Evolutionary conservation across 2,329 filamentous ascomycete genomes (phyloP).

Genomic region (Hirsutella thompsonii): DNA sequence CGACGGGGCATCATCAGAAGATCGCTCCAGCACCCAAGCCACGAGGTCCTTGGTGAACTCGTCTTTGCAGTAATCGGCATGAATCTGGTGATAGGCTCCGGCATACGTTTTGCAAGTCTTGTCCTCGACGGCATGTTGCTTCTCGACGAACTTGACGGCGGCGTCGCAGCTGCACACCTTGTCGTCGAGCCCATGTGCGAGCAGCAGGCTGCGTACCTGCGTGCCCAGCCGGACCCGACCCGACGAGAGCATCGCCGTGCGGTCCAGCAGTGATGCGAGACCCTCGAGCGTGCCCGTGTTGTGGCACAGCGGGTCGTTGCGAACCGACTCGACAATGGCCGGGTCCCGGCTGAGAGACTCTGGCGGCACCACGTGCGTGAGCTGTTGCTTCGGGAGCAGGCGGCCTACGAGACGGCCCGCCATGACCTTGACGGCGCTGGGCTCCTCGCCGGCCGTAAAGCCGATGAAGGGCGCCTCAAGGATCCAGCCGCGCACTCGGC

Average conservation of each 20-base stretch:
- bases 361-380: slow-evolving; percentile 51
- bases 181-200: slow-evolving; percentile 69
- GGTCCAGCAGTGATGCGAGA: slow-evolving; percentile 63
- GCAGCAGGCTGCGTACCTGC: slow-evolving; percentile 50
- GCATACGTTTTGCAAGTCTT: slow-evolving; percentile 62
- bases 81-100: slow-evolving; percentile 66
- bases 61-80: slow-evolving; percentile 43
- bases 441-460: slow-evolving; percentile 52
- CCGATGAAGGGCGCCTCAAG: slow-evolving; percentile 69
- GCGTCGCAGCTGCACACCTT: slow-evolving; percentile 52
- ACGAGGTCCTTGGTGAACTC: slow-evolving; percentile 46
- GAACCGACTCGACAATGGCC: slow-evolving; percentile 45
- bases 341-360: slow-evolving; percentile 56
- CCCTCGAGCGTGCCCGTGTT: slow-evolving; percentile 79
- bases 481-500: slow-evolving; percentile 58
- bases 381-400: slow-evolving; percentile 54
- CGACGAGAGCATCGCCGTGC: slow-evolving; percentile 46
- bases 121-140: slow-evolving; percentile 45
- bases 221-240: slow-evolving; percentile 40
- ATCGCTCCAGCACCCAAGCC: slow-evolving; percentile 49
- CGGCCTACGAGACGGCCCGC: slow-evolving; percentile 55
- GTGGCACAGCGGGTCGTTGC: slow-evolving; percentile 60
- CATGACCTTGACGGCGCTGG: slow-evolving; percentile 48
- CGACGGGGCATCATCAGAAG: slow-evolving; percentile 3
- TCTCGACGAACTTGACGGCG: slow-evolving; percentile 50